These are phyloP conservation scores for Hymenoscyphus scutula DNA, from an alignment of 2,329 filamentous ascomycete genomes.

Conservation along the genomic window DNA sequence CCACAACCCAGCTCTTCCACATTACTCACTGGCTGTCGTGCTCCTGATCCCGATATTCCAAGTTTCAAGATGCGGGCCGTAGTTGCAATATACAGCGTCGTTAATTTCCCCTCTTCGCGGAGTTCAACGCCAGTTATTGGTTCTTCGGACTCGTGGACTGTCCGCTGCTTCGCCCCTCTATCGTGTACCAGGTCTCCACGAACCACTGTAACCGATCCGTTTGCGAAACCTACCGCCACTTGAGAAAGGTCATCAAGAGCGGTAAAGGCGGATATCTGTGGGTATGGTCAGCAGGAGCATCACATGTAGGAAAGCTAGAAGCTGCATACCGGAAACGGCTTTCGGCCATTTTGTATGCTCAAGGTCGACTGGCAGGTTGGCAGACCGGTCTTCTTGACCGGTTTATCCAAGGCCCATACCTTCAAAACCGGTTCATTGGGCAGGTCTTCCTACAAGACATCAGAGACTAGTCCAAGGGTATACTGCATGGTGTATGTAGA, in stretches of 20 bases:
- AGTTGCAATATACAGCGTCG: conserved; percentile 87
- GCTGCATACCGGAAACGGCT: conserved; percentile 77
- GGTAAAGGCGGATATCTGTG: conserved; percentile 79
- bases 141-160: conserved; percentile 95
- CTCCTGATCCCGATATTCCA: conserved; percentile 81
- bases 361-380: conserved; percentile 87
- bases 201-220: conserved; percentile 90
- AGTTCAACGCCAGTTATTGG: conserved; percentile 91
- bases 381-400: conserved; percentile 87
- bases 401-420: conserved; percentile 95
- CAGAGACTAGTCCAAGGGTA: conserved; percentile 24
- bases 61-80: conserved; percentile 84
- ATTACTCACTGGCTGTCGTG: conserved; percentile 83
- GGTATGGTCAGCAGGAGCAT: conserved; percentile 1
- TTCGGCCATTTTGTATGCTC: conserved; percentile 82
- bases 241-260: conserved; percentile 86
- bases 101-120: conserved; percentile 54
- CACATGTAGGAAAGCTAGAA: not conserved
- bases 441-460: conserved; percentile 68
- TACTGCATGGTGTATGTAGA: conserved; percentile 22
- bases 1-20: conserved; percentile 88
- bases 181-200: conserved; percentile 94
- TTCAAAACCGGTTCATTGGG: conserved; percentile 85
- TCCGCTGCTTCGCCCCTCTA: conserved; percentile 87
- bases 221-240: conserved; percentile 91